Base-by-base conservation (phyloP, 2,329 filamentous ascomycete species). In the Pestalotiopsis sp. region DNA sequence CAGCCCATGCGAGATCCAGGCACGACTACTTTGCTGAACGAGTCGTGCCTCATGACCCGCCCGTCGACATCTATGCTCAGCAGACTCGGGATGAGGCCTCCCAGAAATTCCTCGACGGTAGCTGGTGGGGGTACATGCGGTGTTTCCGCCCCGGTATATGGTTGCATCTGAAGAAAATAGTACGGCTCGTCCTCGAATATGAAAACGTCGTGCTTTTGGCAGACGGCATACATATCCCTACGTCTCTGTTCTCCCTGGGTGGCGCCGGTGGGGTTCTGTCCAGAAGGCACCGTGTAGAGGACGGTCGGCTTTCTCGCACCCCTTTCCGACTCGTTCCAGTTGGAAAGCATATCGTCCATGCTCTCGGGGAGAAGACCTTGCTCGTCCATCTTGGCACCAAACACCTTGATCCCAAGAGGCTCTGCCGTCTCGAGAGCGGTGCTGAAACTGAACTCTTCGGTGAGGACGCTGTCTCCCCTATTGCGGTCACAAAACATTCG, bases 101-200 rank as follows among this genome's bases (percentile, higher is more conserved):
- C 82, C 68, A 98, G 82, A 78, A 98, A 98, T 11, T 91, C 90
- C 3, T 91, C 87, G 66, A 93, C 87, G 13, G 81, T 88, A 44
- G 83, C 79, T 6, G 91, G 90, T 0, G 87, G 83, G 6, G 88
- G 86, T 3, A 83, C 80, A 1, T 83, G 79, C 0, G 85, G 78
- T 17, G 83, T 79, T 70, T 84, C 78, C 39, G 84, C 80, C 14
- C 87, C 85, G 1, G 85, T 85, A 80, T 94, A 95, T 0, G 91
- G 89, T 73, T 92, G 89, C 91, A 94, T 93, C 80, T 97, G 94
- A 44, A 97, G 85, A 82, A 95, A 97, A 81, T 97, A 97, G 82
- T 97, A 97, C 1, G 94, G 94, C 78, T 97, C 94, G 77, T 97
- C 94, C 81, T 98, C 94, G 72, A 97, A 82, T 76, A 98, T 94